Base-by-base conservation (phyloP, 2,329 filamentous ascomycete species). In the Geoglossum cookeanum region DNA sequence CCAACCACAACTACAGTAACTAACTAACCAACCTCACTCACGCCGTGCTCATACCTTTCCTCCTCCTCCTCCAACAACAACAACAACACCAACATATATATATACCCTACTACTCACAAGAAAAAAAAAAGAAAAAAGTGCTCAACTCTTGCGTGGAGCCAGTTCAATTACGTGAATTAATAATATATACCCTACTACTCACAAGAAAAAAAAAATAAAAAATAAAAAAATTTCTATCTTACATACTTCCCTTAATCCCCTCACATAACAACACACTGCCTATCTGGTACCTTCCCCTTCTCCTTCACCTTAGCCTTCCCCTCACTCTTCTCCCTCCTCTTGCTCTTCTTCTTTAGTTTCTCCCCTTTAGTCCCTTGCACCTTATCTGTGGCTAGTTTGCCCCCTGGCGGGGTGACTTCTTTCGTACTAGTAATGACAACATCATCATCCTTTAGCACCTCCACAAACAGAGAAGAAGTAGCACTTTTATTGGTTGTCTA, bases 231-330 rank as follows among this genome's bases (percentile, higher is more conserved):
- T 22, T 22, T 22, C 22, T 22, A 22, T 22, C 2, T 22, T 22
- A 22, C 22, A 22, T 22, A 2, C 22, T 22, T 22, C 5, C 6
- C 5, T 6, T 27, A 11, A 29, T 29, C 15, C n/a, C 47, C 42
- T 64, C 64, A 77, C 75, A 77, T 77, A 55, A 77, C 66, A 8
- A 62, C 64, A 62, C 75, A 77, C 63, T 77, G 74, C 60, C 75
- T 68, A 58, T 77, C 75, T 1, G 71, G 69, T 42, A 71, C 63
- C 42, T 60, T 60, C 49, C 60, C 62, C 22, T 60, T 59, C 1
- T 64, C 61, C 35, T 64, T 66, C 1, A 61, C 60, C 55, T 65
- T 68, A 30, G 56, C 62, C 57, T 65, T 68, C 37, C 60, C 60
- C 55, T 65, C 68, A 30, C 57, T 62, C 57, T 65, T 68, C 37